Percentiles rank a stretch among this genome's conserved stretches.
Evolutionary conservation across 495 filamentous ascomycete genomes (phyloP).

Genomic region (Aspergillus mulundensis): DNA sequence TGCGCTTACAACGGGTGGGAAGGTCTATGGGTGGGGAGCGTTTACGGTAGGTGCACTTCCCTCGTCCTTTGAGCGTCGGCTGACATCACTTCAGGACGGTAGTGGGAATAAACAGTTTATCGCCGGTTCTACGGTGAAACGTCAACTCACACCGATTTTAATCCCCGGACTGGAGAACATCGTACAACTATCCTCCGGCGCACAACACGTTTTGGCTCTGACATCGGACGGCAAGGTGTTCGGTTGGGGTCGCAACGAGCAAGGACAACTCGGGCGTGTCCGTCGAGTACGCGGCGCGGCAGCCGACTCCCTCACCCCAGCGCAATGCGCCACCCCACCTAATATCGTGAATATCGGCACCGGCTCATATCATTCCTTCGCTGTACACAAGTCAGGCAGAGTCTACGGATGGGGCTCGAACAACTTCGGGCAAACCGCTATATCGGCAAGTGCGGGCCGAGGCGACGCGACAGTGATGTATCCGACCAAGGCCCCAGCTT

Average conservation of each 20-base stretch:
- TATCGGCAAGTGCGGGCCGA: slow-evolving; percentile 4
- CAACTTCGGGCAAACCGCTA: slow-evolving; percentile 12
- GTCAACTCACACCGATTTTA: slow-evolving; percentile 37
- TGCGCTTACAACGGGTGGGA: slow-evolving; percentile 58
- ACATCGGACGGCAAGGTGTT: slow-evolving; percentile 61
- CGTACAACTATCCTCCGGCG: slow-evolving; percentile 55
- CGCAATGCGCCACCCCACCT: slow-evolving; percentile 4
- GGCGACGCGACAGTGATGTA: slow-evolving; percentile 4
- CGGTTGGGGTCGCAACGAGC: slow-evolving; percentile 70
- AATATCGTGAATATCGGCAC: slow-evolving; percentile 9
- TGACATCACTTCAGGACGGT: slow-evolving; percentile 38
- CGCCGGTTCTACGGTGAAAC: slow-evolving; percentile 25
- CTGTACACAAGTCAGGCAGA: slow-evolving; percentile 4
- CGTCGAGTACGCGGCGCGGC: slow-evolving; percentile 1
- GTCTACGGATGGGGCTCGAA: slow-evolving; percentile 16
- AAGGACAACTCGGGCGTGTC: slow-evolving; percentile 61
- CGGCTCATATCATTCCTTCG: slow-evolving; percentile 16
- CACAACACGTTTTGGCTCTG: slow-evolving; percentile 71
- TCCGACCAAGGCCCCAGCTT: slow-evolving; percentile 1
- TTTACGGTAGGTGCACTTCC: slow-evolving; percentile 51
- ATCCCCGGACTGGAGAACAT: slow-evolving; percentile 59
- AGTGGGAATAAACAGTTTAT: slow-evolving; percentile 73
- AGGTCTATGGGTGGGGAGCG: slow-evolving; percentile 71
- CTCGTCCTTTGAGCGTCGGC: too few species aligned
- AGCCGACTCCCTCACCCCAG: slow-evolving; percentile 9